Evolutionary conservation across 306 rosid genomes (phyloP).

Genomic region (Cicer judaicum): DNA sequence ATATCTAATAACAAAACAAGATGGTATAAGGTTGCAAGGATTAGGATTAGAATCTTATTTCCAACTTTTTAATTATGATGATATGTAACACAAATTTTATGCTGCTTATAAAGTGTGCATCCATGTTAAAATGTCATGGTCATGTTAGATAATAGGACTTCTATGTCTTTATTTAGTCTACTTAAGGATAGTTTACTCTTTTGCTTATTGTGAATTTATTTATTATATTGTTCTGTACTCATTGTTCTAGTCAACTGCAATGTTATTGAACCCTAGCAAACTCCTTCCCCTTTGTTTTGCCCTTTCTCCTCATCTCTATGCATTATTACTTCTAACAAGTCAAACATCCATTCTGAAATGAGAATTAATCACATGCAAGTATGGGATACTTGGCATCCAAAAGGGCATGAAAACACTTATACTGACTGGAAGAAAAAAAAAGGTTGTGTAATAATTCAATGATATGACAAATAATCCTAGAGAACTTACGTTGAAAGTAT

Average conservation of each 20-base stretch:
- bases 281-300: too few species aligned
- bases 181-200: too few species aligned
- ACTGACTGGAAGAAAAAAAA: background rate
- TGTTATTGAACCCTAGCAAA: background rate
- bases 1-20: slow-evolving; percentile 54
- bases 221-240: background rate
- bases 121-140: slow-evolving; percentile 10
- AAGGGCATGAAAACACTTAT: background rate
- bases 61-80: slow-evolving; percentile 22
- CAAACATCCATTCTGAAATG: slow-evolving; percentile 9
- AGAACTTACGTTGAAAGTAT: slow-evolving; percentile 89
- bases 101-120: slow-evolving; percentile 26
- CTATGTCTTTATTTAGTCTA: too few species aligned
- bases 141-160: background rate
- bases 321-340: background rate
- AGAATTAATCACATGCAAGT: slow-evolving; percentile 17
- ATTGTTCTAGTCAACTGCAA: background rate
- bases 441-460: slow-evolving; percentile 26
- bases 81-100: background rate
- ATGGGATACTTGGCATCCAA: slow-evolving; percentile 24
- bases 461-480: slow-evolving; percentile 26
- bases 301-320: too few species aligned
- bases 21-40: background rate
- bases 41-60: slow-evolving; percentile 16
- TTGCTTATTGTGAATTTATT: too few species aligned